Base-by-base conservation (phyloP, 768 basidiomycete genomes). In the Leucocoprinus birnbaumii region DNA sequence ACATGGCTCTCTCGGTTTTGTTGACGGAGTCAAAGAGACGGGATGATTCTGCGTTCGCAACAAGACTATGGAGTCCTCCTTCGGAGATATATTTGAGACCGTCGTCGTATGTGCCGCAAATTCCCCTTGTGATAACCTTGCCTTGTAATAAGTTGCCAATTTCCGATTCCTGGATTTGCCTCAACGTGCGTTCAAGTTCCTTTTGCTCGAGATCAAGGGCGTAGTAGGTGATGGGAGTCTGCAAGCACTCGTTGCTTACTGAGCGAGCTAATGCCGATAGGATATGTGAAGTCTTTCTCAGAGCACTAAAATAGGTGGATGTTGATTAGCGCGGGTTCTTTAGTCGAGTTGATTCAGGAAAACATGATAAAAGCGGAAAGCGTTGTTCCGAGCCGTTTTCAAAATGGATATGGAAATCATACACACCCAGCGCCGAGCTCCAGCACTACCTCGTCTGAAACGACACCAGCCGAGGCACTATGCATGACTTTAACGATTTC, bases 131-230 rank as follows among this genome's bases (percentile, higher is more conserved):
- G 2, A 81, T 74, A 31, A 98, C 85, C 63, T 91, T 93, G 47
- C 86, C 90, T 24, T 72, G 58, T 2, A 94, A 75, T 31, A 74
- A 68, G 9, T 72, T 61, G 25, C 91, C 91, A 31, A 88, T 72
- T 11, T 82, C 78, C 11, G 89, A 89, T 13, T 66, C 61, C 48
- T 78, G 67, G 58, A 99, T 84, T 62, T 84, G 75, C 18, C 72
- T 71, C 22, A 98, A 80, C 7, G 92, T 89, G 31, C 93, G 85
- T 55, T 84, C 80, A 22, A 98, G 84, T 65, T 97, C 94, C 46
- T 80, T 83, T 61, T 87, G 79, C 67, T 97, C 94, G 26, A 98
- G 84, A 65, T 98, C 97, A 50, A 99, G 88, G 18, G 96, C 94
- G 73, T 89, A 92, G 67, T 94, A 95, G 1, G 83, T 89, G 63